These are phyloP conservation scores for Saccharum officinarum DNA, from an alignment of 176 grass and related monocot species.

Conservation along the genomic window DNA sequence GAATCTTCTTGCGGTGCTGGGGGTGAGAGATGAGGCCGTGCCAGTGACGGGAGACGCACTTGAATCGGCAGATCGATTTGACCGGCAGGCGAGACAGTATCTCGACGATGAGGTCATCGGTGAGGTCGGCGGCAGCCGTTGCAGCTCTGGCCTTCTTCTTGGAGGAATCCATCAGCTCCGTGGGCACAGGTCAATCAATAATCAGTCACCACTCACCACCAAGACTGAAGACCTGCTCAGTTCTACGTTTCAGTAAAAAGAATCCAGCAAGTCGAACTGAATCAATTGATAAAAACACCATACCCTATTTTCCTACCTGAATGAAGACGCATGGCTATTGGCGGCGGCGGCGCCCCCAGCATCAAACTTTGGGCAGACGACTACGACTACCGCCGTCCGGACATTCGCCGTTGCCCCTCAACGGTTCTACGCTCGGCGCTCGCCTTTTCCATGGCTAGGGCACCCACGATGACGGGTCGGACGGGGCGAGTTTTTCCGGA, in stretches of 20 bases:
- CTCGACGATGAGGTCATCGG: constrained; percentile 9
- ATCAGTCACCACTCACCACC: not conserved
- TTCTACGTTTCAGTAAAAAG: not conserved
- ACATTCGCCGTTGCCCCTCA: not conserved
- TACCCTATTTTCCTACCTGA: not conserved
- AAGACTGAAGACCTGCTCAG: not conserved
- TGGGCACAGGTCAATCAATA: too few relatives aligned
- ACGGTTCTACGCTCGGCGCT: not conserved
- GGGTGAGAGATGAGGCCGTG: not conserved
- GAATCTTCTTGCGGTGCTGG: not conserved
- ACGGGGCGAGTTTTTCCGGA: not conserved
- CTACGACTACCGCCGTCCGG: not conserved
- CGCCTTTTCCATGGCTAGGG: not conserved
- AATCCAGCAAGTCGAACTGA: not conserved
- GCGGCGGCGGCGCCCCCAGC: not conserved
- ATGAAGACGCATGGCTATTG: not conserved
- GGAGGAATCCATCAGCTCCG: not conserved
- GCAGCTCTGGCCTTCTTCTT: not conserved
- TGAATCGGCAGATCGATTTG: constrained; percentile 10
- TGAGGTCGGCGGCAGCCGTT: not conserved
- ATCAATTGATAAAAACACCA: not conserved
- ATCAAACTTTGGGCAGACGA: not conserved
- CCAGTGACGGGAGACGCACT: constrained; percentile 21
- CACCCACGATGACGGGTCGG: not conserved
- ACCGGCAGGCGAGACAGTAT: not conserved